Percentiles rank a stretch among this genome's conserved stretches.
These are phyloP conservation scores for Allium cepa DNA, from an alignment of 106 monocot species.

Conservation along the genomic window DNA sequence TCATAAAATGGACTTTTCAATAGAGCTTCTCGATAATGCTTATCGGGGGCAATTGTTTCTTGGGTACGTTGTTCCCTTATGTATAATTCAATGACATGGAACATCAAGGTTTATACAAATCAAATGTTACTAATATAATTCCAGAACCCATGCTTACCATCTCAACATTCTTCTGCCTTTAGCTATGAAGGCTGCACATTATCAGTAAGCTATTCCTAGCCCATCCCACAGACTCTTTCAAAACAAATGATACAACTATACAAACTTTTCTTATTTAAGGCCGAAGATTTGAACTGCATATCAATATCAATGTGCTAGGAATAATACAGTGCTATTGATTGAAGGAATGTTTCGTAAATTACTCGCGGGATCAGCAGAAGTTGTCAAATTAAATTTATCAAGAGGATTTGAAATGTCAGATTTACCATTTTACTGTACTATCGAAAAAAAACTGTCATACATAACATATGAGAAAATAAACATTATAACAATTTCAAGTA, in stretches of 20 bases:
- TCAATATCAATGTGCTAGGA: too few species aligned
- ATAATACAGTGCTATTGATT: too few species aligned
- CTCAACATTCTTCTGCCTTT: conserved; percentile 55
- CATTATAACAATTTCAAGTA: not conserved
- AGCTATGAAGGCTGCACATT: too few species aligned
- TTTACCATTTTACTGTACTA: conserved; percentile 26
- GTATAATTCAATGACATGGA: conserved; percentile 22
- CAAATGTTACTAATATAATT: conserved; percentile 25
- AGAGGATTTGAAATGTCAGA: conserved; percentile 8
- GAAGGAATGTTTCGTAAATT: too few species aligned
- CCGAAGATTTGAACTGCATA: too few species aligned
- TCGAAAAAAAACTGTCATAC: too few species aligned
- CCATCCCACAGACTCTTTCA: conserved; percentile 30
- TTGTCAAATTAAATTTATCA: not conserved
- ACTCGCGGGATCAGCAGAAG: not conserved
- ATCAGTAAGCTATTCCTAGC: conserved; percentile 20
- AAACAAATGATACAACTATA: conserved; percentile 7
- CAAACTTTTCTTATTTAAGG: too few species aligned
- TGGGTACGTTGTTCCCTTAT: conserved; percentile 59
- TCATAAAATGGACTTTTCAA: conserved; percentile 83
- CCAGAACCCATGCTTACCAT: too few species aligned
- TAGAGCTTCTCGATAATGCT: conserved; percentile 68
- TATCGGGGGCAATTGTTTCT: conserved; percentile 79
- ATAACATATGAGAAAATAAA: too few species aligned
- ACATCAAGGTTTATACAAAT: conserved; percentile 31